Evolutionary conservation across 2,329 filamentous ascomycete genomes (phyloP).

Genomic region (Immersiporthe knoxdaviesiana): DNA sequence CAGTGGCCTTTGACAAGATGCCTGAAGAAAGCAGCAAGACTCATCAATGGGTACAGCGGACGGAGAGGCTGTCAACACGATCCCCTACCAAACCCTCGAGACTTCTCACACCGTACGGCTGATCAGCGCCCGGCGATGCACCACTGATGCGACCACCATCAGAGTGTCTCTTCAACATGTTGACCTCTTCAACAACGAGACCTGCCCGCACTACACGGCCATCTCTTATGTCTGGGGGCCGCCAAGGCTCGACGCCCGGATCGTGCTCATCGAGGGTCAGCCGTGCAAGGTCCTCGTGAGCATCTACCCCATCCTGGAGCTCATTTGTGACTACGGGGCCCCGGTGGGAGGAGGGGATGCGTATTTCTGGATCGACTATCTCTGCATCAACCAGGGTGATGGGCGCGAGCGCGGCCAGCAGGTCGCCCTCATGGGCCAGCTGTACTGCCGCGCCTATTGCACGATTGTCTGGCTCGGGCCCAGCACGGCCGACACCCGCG

Average conservation of each 20-base stretch:
- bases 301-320: constrained; percentile 1
- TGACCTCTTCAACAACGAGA: not conserved
- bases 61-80: not conserved
- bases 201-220: not conserved
- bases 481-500: not conserved
- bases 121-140: not conserved
- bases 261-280: not conserved
- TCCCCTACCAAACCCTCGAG: not conserved
- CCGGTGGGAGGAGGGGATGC: not conserved
- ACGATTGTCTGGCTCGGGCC: constrained; percentile 11
- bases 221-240: constrained; percentile 10
- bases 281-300: not conserved
- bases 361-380: constrained; percentile 17
- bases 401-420: not conserved
- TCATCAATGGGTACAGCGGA: not conserved
- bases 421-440: constrained; percentile 10
- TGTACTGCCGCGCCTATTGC: not conserved
- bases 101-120: constrained; percentile 11
- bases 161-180: constrained; percentile 1
- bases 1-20: not conserved
- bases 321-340: not conserved
- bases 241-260: not conserved
- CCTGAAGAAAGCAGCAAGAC: not conserved
- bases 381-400: constrained; percentile 14
- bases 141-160: not conserved